Base-by-base conservation (phyloP, 768 basidiomycete genomes). In the Hericium rajendrae region DNA sequence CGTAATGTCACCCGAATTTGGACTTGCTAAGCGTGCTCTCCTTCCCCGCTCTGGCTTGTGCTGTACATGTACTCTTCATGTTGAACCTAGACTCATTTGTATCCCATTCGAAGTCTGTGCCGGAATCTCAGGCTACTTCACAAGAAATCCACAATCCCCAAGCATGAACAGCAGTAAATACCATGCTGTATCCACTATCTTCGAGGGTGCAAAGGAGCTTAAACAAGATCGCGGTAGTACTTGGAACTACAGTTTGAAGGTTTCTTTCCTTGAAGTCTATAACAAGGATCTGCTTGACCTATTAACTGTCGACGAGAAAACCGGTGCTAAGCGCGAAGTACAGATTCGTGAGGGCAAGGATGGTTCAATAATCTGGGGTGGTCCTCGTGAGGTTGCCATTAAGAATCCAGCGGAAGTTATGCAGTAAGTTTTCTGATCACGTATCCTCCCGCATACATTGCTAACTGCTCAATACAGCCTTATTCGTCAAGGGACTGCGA, bases 231-330 rank as follows among this genome's bases (percentile, higher is more conserved):
- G 90, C 32, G 83, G 77, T 39, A 77, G 77, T 60, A 73, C 83
- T 43, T 95, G 89, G 91, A 86, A 78, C 58, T 93, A 77, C 67
- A 81, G 70, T 61, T 74, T 93, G 68, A 94, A 91, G 72, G 89
- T 88, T 53, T 93, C 91, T 22, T 99, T 95, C 75, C 85, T 99
- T 62, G 97, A 99, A 78, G 82, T 99, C 54, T 98, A 99, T 74
- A 98, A 99, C 72, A 97, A 99, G 74, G 97, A 99, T 73, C 82
- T 99, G 53, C 91, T 98, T 69, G 97, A 99, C 76, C 78, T 99
- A 53, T 78, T 99, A 54, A 84, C 84, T 56, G 74, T 84, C 65
- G 86, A 89, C 58, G 88, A 91, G 56, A 75, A 72, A 38, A 84
- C 80, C n/a, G 78, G 72, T 11, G 32, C 32, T 32, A 80, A 85